These are phyloP conservation scores for Rutstroemia sp. DNA, from an alignment of 2,329 filamentous ascomycete species.

Conservation along the genomic window DNA sequence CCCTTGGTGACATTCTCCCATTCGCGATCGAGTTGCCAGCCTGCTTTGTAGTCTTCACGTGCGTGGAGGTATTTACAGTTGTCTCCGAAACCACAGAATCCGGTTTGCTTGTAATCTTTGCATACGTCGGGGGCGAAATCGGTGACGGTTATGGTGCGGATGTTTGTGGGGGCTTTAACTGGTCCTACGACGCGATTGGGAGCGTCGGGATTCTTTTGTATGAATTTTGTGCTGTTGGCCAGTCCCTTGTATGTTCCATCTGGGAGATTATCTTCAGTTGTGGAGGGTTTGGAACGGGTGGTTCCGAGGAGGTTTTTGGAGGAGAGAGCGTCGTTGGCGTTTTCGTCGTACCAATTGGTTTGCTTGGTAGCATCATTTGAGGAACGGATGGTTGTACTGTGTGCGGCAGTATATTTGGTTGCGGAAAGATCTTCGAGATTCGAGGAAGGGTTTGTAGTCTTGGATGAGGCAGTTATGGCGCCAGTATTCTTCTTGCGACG, in stretches of 20 bases:
- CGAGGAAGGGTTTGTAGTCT: constrained; percentile 34
- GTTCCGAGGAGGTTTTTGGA: constrained; percentile 51
- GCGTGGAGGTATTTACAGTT: constrained; percentile 76
- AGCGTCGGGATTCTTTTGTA: constrained; percentile 74
- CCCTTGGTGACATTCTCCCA: constrained; percentile 83
- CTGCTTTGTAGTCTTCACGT: constrained; percentile 75
- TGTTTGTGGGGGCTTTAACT: constrained; percentile 79
- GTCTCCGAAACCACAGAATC: constrained; percentile 36
- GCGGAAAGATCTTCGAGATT: constrained; percentile 38
- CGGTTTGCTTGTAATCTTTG: constrained; percentile 85
- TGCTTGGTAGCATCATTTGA: constrained; percentile 86
- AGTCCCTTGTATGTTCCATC: constrained; percentile 73
- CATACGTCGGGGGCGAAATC: constrained; percentile 92
- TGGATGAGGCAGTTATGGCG: constrained; percentile 58
- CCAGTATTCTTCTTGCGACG: constrained; percentile 63
- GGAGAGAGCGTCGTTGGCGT: constrained; percentile 33
- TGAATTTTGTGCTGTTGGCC: constrained; percentile 62
- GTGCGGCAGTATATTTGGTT: constrained; percentile 53
- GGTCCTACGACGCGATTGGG: constrained; percentile 68
- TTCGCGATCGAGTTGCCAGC: constrained; percentile 90
- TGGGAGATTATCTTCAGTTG: constrained; percentile 21
- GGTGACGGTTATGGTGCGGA: constrained; percentile 81
- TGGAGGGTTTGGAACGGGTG: constrained; percentile 36
- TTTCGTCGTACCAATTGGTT: constrained; percentile 83
- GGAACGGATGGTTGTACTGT: constrained; percentile 52